phyloP scores from a whole-genome alignment of 2,329 filamentous ascomycete species.

The Phyllosticta citribraziliensis region DNA sequence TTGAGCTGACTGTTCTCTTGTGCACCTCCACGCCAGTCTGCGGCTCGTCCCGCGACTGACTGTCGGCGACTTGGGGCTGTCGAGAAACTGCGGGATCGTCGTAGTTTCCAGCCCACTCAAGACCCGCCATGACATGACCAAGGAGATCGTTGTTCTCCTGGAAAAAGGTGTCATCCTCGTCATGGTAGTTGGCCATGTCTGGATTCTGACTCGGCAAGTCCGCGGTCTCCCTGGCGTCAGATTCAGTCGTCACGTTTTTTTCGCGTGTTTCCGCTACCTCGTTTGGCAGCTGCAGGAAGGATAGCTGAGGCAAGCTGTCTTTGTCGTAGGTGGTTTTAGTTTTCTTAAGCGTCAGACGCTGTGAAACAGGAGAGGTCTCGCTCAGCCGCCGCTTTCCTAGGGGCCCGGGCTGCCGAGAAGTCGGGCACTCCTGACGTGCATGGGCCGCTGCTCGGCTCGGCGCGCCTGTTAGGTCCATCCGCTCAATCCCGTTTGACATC shows the following conservation, averaged over 20 bases:
- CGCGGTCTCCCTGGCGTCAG: background rate
- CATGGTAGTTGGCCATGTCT: background rate
- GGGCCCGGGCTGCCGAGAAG: constrained; percentile 1
- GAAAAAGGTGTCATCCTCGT: background rate
- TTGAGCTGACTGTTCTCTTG: background rate
- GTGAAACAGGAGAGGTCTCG: constrained; percentile 10
- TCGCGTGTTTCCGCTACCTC: background rate
- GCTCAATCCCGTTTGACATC: background rate
- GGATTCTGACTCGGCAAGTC: background rate
- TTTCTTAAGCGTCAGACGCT: constrained; percentile 3
- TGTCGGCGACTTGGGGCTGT: background rate
- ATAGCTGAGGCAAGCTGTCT: constrained; percentile 3
- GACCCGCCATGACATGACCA: constrained; percentile 11
- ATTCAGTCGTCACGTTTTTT: background rate
- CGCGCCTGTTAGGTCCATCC: constrained; percentile 5
- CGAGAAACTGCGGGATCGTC: background rate
- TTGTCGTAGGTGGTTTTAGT: constrained; percentile 4
- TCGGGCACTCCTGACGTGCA: constrained; percentile 4
- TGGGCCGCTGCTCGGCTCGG: constrained; percentile 3
- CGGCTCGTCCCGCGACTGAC: background rate
- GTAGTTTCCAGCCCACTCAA: background rate
- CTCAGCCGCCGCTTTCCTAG: constrained; percentile 1
- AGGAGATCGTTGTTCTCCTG: constrained; percentile 3
- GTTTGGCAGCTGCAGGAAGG: background rate
- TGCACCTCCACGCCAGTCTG: background rate